A percentile compares a stretch with the other conserved stretches of the same genome.
These are phyloP conservation scores for Nymphaea colorata DNA, from an alignment of 164 flowering plant species.

Conservation along the genomic window DNA sequence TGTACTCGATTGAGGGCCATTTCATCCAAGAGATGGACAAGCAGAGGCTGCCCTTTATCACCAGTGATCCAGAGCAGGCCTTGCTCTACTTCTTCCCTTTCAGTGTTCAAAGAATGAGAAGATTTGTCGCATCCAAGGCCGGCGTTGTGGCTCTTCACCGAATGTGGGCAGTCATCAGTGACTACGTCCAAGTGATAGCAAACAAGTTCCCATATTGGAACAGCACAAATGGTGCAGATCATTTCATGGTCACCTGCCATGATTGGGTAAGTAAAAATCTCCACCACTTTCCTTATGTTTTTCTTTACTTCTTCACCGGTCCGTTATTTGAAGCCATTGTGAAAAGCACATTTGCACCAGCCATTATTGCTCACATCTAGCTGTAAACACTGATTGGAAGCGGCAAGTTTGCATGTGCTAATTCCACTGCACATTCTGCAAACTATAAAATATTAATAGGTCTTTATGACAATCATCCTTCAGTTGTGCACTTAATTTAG, in stretches of 20 bases:
- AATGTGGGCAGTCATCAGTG: slow-evolving; percentile 25
- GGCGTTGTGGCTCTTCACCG: slow-evolving; percentile 15
- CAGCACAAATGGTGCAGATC: slow-evolving; percentile 57
- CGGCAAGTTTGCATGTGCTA: too few relatives aligned
- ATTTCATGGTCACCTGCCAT: slow-evolving; percentile 80
- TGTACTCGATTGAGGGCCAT: slow-evolving; percentile 1
- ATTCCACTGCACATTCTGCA: too few relatives aligned
- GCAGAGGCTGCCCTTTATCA: neutral
- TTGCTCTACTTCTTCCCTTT: slow-evolving; percentile 58
- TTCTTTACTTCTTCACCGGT: too few relatives aligned
- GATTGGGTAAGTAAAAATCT: slow-evolving; percentile 46
- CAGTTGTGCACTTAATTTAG: too few relatives aligned
- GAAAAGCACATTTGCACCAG: too few relatives aligned
- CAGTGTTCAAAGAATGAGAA: slow-evolving; percentile 49
- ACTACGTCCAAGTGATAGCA: slow-evolving; percentile 47
- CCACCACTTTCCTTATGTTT: too few relatives aligned
- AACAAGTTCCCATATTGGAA: slow-evolving; percentile 69
- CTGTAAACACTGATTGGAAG: too few relatives aligned
- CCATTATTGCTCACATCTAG: too few relatives aligned
- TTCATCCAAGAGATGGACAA: neutral
- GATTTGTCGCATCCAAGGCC: slow-evolving; percentile 29
- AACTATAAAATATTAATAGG: too few relatives aligned
- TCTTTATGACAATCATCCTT: too few relatives aligned
- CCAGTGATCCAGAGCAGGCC: slow-evolving; percentile 22
- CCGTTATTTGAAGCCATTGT: too few relatives aligned